Evolutionary conservation across 2,329 filamentous ascomycete genomes (phyloP), one percentile per base, ranked within the genome.

Genomic region (Zymoseptoria ardabiliae): DNA sequence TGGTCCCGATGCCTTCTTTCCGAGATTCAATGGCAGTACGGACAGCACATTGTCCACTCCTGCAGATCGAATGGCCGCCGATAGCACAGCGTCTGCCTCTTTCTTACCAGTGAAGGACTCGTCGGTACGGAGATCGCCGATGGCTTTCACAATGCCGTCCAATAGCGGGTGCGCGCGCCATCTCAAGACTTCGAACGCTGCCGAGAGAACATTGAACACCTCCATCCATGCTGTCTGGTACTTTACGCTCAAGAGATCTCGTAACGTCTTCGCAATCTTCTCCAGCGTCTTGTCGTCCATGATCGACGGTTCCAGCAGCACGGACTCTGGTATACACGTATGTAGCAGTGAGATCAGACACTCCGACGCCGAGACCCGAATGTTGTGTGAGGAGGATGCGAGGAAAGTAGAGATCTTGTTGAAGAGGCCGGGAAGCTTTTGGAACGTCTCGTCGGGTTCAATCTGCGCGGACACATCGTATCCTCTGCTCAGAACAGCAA

Each of bases 161-260:
- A 97, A 80, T 61, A 91, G 86, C 5, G 92, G 91, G 67, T 88
- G 83, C 2, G 92, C 86, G 61, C 86, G 86, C 93, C 93, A 97
- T 67, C 88, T 85, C 60, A 97, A 78, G 1, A 87, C 83, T 68
- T 96, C 90, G 65, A 96, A 96, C 78, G 96, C 89, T 57, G 90
- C 89, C 7, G 86, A 86, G 41, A 96, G 81, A 7, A 97, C 89
- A 66, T 86, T 90, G 77, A 97, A 97, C 0, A 95, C 91, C 72
- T 99, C 92, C 76, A 89, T 86, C 90, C 93, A 97, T 3, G 94
- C 94, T 23, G 88, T 85, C 76, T 97, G 94, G 71, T 92, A 99
- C 70, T 94, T 94, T 48, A 97, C 86, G 55, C 85, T 92, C 52
- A 99, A 80, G 7, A 97, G 79, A 45, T 87, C 84, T 62, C 87